Conservation (phyloP, 2,329 filamentous ascomycete species). For the Cladorrhinum sp. region DNA sequence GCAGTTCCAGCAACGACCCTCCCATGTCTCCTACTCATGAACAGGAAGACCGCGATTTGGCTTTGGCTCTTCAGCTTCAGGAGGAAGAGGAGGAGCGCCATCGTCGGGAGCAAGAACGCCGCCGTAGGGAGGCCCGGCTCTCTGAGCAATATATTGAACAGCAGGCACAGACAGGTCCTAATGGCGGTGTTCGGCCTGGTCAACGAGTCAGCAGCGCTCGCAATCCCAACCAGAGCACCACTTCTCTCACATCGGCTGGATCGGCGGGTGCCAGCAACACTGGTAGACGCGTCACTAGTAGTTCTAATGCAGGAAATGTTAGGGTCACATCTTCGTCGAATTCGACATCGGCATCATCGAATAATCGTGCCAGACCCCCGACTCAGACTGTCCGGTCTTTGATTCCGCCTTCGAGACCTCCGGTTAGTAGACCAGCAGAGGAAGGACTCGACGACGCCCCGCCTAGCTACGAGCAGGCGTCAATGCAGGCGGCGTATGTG, state of each 20-base stretch:
- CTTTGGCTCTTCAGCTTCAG: conserved; percentile 86
- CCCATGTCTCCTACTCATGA: conserved; percentile 46
- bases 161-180: conserved; percentile 43
- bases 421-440: conserved; percentile 38
- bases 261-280: conserved; percentile 1
- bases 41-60: conserved; percentile 83
- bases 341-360: neutral
- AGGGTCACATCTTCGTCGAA: neutral
- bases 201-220: conserved; percentile 12
- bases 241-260: conserved; percentile 8
- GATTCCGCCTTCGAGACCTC: conserved; percentile 39
- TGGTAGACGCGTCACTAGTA: neutral
- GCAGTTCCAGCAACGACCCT: conserved; percentile 25
- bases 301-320: neutral
- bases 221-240: conserved; percentile 5
- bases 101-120: conserved; percentile 57
- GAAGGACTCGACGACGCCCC: conserved; percentile 50
- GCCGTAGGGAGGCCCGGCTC: conserved; percentile 63
- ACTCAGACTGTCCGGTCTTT: conserved; percentile 44
- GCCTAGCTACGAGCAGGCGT: conserved; percentile 57
- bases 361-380: conserved; percentile 17
- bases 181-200: conserved; percentile 18
- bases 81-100: conserved; percentile 87
- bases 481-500: conserved; percentile 49
- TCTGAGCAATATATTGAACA: conserved; percentile 70